phyloP scores from a whole-genome alignment of 257 asterid genomes.

The Salvia splendens region DNA sequence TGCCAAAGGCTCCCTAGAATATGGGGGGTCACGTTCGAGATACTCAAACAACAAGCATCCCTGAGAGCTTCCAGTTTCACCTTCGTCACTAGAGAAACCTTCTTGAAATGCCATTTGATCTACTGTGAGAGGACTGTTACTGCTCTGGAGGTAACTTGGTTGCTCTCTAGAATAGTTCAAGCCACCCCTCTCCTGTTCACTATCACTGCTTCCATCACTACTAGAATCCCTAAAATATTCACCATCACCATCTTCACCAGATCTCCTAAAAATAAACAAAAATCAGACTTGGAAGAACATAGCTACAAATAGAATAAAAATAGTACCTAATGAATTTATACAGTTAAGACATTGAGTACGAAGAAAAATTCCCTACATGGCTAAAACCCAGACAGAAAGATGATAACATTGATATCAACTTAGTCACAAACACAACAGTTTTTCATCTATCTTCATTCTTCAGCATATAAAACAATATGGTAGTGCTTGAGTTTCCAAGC shows the following conservation, averaged over 20 bases:
- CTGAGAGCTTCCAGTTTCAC: conserved; percentile 76
- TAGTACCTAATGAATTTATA: not conserved
- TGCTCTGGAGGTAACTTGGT: conserved; percentile 35
- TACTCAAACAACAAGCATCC: conserved; percentile 76
- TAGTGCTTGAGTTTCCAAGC: not conserved
- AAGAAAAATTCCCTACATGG: not conserved
- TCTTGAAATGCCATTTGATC: conserved; percentile 59
- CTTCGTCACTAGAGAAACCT: conserved; percentile 86
- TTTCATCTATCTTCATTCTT: conserved; percentile 1
- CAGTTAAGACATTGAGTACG: not conserved
- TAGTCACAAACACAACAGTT: not conserved
- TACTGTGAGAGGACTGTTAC: conserved; percentile 39
- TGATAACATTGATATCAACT: conserved; percentile 1
- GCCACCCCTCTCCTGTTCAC: conserved; percentile 65
- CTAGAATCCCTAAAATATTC: conserved; percentile 79
- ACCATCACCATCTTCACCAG: conserved; percentile 86
- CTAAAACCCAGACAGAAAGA: not conserved
- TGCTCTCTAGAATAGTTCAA: conserved; percentile 46
- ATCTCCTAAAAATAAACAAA: conserved; percentile 49
- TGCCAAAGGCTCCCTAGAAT: conserved; percentile 80
- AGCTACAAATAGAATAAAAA: not conserved
- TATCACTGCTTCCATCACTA: conserved; percentile 94
- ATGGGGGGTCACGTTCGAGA: conserved; percentile 73
- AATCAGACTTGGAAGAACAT: conserved; percentile 15
- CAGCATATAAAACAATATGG: not conserved